phyloP scores from a whole-genome alignment of 805 yeast species.

The Ogataea nitratoaversa region DNA sequence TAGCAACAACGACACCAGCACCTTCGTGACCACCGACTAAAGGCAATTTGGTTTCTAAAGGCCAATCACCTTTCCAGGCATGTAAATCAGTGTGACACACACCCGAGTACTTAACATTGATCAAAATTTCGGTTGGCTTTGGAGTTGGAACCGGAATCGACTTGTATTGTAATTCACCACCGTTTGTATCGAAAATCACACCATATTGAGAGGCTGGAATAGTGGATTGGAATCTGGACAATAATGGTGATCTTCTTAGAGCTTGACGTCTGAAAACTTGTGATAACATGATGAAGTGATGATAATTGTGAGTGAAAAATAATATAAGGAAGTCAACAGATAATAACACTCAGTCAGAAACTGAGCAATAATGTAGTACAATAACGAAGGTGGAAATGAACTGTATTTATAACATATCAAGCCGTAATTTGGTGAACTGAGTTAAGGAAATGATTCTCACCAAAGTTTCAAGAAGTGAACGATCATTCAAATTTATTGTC shows the following conservation, averaged over 20 bases:
- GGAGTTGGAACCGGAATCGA: conserved; percentile 72
- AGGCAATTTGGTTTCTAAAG: conserved; percentile 54
- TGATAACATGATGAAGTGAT: conserved; percentile 15
- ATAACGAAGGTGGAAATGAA: neutral
- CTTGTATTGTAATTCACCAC: conserved; percentile 60
- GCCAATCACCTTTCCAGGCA: conserved; percentile 74
- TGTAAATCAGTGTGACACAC: conserved; percentile 74
- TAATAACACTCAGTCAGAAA: neutral
- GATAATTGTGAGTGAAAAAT: neutral
- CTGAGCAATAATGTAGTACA: neutral
- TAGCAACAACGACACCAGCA: conserved; percentile 65
- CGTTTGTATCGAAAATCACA: conserved; percentile 61
- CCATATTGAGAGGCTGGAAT: conserved; percentile 69
- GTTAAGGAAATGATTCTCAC: neutral
- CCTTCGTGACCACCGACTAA: conserved; percentile 74
- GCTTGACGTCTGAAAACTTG: conserved; percentile 15
- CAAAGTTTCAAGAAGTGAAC: neutral
- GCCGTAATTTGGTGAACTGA: neutral
- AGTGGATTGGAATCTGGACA: conserved; percentile 24
- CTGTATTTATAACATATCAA: neutral
- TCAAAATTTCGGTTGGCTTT: conserved; percentile 58
- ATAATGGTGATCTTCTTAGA: conserved; percentile 14
- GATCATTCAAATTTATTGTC: neutral
- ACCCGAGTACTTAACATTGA: conserved; percentile 69
- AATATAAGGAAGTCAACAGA: neutral